Percentiles rank a stretch among this genome's conserved stretches.
These are phyloP conservation scores for Suillus discolor DNA, from an alignment of 768 basidiomycete species.

Conservation along the genomic window DNA sequence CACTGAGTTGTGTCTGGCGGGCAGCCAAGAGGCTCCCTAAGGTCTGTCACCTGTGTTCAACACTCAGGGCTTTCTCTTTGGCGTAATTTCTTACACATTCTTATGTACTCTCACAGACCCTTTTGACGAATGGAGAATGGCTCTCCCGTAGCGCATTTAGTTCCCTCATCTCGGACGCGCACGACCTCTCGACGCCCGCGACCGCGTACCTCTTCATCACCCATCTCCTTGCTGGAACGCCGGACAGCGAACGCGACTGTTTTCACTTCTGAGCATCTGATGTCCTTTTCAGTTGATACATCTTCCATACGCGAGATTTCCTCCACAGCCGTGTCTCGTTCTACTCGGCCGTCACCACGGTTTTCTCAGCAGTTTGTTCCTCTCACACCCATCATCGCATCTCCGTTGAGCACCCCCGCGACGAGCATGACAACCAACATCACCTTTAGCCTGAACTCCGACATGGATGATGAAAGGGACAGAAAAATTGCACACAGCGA, in stretches of 20 bases:
- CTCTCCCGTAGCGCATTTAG: neutral
- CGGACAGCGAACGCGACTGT: slow-evolving; percentile 4
- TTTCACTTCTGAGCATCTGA: neutral
- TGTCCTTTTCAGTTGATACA: neutral
- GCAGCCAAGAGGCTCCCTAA: neutral
- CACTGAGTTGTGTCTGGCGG: neutral
- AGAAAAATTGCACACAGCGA: neutral
- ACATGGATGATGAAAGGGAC: slow-evolving; percentile 15
- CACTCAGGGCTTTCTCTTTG: neutral
- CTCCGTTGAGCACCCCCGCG: slow-evolving; percentile 57
- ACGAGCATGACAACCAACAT: slow-evolving; percentile 33
- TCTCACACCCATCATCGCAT: slow-evolving; percentile 60
- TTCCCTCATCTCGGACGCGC: slow-evolving; percentile 3
- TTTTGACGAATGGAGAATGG: slow-evolving; percentile 9
- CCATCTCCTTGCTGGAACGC: slow-evolving; percentile 16
- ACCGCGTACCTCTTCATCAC: slow-evolving; percentile 8
- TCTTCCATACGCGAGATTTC: neutral
- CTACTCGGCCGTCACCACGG: slow-evolving; percentile 23
- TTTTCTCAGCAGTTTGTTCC: slow-evolving; percentile 43
- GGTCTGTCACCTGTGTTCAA: slow-evolving; percentile 4
- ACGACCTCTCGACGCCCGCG: neutral
- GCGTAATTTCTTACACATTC: neutral
- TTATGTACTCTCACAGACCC: neutral
- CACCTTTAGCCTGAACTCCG: slow-evolving; percentile 14
- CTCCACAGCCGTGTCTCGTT: neutral